Evolutionary conservation across 768 basidiomycete species (phyloP).

Genomic region (Ramaria rubella): DNA sequence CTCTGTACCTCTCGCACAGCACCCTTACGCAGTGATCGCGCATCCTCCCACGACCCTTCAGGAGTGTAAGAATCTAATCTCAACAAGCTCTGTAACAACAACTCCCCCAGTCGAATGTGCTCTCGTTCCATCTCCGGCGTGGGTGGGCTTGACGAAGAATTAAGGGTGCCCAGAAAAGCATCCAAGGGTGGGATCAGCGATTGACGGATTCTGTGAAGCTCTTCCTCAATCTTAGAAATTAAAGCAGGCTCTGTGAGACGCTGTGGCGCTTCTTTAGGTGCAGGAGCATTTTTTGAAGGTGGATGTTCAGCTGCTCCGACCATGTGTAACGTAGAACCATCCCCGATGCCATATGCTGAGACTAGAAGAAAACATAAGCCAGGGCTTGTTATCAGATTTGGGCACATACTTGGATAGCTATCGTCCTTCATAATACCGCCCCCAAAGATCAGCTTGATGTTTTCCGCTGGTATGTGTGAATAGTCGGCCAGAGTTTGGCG

Average conservation of each 20-base stretch:
- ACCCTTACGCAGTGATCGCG: conserved; percentile 73
- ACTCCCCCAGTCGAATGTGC: conserved; percentile 63
- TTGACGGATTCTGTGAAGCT: conserved; percentile 44
- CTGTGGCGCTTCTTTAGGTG: conserved; percentile 15
- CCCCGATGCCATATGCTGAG: conserved; percentile 66
- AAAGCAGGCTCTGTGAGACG: conserved; percentile 38
- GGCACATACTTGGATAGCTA: conserved; percentile 51
- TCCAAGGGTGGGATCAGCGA: conserved; percentile 53
- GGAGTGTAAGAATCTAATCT: conserved; percentile 77
- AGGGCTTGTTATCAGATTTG: conserved; percentile 4
- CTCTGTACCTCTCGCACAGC: conserved; percentile 84
- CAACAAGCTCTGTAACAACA: conserved; percentile 81
- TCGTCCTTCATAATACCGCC: conserved; percentile 91
- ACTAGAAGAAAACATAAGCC: conserved; percentile 33
- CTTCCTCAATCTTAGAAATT: conserved; percentile 48
- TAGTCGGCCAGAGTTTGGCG: conserved; percentile 60
- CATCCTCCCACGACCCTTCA: conserved; percentile 69
- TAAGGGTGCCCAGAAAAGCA: conserved; percentile 40
- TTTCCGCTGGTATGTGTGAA: conserved; percentile 60
- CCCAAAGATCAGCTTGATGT: conserved; percentile 83
- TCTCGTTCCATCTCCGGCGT: conserved; percentile 30
- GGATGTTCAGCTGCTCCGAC: conserved; percentile 43
- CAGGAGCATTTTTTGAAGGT: conserved; percentile 19
- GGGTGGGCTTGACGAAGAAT: conserved; percentile 19
- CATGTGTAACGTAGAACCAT: conserved; percentile 64